Evolutionary conservation across 148 eudicot genomes (phyloP), one percentile per base, ranked within the genome.

Genomic region (Camellia japonica): DNA sequence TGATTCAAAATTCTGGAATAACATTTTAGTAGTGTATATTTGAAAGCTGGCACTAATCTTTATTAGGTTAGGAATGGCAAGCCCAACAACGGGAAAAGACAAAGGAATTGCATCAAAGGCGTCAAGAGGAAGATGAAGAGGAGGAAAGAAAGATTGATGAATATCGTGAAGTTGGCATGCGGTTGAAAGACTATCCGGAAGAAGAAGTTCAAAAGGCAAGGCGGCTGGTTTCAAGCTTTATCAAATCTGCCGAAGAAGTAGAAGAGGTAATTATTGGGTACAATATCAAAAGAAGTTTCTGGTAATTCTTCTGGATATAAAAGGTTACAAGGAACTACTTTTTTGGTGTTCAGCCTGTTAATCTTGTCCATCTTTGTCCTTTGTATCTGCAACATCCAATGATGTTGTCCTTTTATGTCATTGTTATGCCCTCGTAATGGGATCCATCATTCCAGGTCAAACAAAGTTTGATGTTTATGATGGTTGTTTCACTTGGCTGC

Each of bases 221-320:
- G 84, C 87, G 55, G 83, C 79, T 96, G 86, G 97, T 96, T 59
- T 81, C 99, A 5, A 91, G 97, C 88, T 94, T 96, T 71, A 91
- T 96, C 64, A 86, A 74, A 87, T 88, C 99, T 61, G 99, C 90
- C 83, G 99, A 96, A 87, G 99, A 96, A 90, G 89, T 96, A 43
- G 99, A 96, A 90, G 97, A 91, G 98, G 99, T 96, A 82, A 78
- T 72, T 62, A 71, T 49, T 76, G 41, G 51, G 2, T 73, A 65
- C 18, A 42, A 12, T 30, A 43, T 18, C 51, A 30, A 30, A 30
- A 16, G 8, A 41, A 60, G 54, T 74, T 58, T 3, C 43, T 54
- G 11, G 10, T 7, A 74, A 58, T 41, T 75, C 38, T 60, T 75
- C 65, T 30, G 51, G 15, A 43, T 58, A 61, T 76, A 20, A 20